A percentile compares a stretch with the other conserved stretches of the same genome.
phyloP scores from a whole-genome alignment of 139 green algal genomes.

The Zygnema circumcarinatum region DNA sequence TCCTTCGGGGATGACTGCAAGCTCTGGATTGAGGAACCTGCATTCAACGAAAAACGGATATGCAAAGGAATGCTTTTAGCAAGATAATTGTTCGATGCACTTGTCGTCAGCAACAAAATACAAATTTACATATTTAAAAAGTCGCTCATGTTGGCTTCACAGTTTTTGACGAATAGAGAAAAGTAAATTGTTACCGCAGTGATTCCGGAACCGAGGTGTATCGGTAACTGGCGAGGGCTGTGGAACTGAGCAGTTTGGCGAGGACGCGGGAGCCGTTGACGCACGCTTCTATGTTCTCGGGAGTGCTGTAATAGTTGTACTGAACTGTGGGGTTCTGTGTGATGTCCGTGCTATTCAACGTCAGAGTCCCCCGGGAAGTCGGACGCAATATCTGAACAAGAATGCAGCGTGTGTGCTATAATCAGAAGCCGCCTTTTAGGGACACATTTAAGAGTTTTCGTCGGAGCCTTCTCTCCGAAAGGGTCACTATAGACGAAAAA shows the following conservation, averaged over 20 bases:
- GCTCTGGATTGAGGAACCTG: no score
- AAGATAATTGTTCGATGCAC: background rate
- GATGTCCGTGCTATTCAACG: background rate
- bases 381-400: background rate
- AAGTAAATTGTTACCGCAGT: no score
- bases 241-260: background rate
- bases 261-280: background rate
- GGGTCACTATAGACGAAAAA: no score
- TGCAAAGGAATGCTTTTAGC: no score
- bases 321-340: background rate
- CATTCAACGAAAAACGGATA: no score
- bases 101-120: background rate
- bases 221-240: no score
- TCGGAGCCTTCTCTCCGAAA: background rate
- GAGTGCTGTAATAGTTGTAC: conserved; percentile 13
- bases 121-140: no score
- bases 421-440: background rate
- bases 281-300: background rate
- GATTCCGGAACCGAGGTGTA: no score
- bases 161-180: no score
- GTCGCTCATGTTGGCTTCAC: no score
- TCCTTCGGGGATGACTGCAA: no score
- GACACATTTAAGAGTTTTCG: background rate
- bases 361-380: background rate
- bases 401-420: background rate